Percentiles rank a stretch among this genome's conserved stretches.
Evolutionary conservation across 129 eudicot genomes (phyloP).

Genomic region (Sambucus nigra): DNA sequence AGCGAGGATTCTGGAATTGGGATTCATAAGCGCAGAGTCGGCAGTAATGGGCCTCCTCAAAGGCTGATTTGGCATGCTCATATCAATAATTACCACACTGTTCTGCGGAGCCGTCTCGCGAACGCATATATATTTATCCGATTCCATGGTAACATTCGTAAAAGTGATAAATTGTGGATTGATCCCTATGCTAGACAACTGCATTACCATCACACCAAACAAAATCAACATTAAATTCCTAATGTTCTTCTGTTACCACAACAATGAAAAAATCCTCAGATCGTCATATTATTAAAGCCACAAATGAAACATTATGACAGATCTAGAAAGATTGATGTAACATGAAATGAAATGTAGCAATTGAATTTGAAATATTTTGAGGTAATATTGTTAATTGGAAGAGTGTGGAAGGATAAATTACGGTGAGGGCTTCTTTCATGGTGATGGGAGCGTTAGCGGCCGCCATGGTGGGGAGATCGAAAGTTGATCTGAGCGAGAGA

Average conservation of each 20-base stretch:
- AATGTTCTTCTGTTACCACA: not conserved
- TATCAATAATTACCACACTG: conserved; percentile 86
- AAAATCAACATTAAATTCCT: not conserved
- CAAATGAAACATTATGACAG: conserved; percentile 11
- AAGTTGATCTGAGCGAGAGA: conserved; percentile 9
- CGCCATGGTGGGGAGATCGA: conserved; percentile 70
- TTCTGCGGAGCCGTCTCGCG: conserved; percentile 93
- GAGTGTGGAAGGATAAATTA: conserved; percentile 10
- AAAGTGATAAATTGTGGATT: conserved; percentile 86
- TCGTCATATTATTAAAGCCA: too few species aligned
- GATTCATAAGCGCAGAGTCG: conserved; percentile 93
- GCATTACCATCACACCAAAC: conserved; percentile 25
- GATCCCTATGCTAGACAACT: conserved; percentile 88
- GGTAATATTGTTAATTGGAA: not conserved
- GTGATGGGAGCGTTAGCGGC: conserved; percentile 97
- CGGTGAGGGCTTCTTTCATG: conserved; percentile 97
- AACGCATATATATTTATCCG: conserved; percentile 88
- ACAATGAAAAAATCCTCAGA: not conserved
- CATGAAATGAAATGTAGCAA: not conserved
- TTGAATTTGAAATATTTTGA: conserved; percentile 14
- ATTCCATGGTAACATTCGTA: conserved; percentile 93
- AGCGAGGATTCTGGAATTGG: conserved; percentile 67
- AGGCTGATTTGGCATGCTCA: conserved; percentile 96
- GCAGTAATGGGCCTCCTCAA: conserved; percentile 90
- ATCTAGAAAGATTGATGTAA: conserved; percentile 18